phyloP scores from a whole-genome alignment of 148 eudicot genomes.

The Cornus controversa region DNA sequence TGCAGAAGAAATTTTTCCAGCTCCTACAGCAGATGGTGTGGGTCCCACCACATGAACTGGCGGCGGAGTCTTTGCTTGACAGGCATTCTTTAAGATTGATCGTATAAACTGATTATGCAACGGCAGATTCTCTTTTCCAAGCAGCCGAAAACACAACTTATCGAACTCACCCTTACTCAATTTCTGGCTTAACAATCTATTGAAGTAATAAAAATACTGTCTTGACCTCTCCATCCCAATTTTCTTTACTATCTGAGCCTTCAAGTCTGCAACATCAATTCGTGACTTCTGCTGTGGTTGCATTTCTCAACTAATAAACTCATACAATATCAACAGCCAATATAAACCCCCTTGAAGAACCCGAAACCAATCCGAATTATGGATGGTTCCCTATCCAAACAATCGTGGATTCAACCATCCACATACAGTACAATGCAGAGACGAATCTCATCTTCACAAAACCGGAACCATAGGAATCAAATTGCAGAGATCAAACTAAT shows the following conservation, averaged over 20 bases:
- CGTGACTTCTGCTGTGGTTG: constrained; percentile 46
- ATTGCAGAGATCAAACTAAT: constrained; percentile 29
- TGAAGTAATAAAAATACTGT: constrained; percentile 43
- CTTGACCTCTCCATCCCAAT: constrained; percentile 57
- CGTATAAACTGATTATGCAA: constrained; percentile 60
- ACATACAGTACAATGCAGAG: constrained; percentile 19
- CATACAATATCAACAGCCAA: constrained; percentile 26
- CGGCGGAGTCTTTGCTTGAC: constrained; percentile 41
- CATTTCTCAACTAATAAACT: constrained; percentile 33
- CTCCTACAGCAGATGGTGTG: constrained; percentile 17
- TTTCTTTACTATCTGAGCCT: constrained; percentile 49
- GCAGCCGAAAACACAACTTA: constrained; percentile 41
- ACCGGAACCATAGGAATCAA: constrained; percentile 42
- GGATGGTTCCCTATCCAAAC: constrained; percentile 16
- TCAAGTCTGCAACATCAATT: constrained; percentile 45
- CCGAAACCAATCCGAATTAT: constrained; percentile 17
- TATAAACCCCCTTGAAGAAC: constrained; percentile 17
- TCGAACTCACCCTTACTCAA: constrained; percentile 52
- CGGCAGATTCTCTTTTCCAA: constrained; percentile 56
- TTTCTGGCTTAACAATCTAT: constrained; percentile 49
- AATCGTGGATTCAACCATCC: constrained; percentile 13
- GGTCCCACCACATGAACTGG: constrained; percentile 39
- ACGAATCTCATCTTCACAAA: constrained; percentile 23
- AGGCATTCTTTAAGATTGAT: constrained; percentile 53
- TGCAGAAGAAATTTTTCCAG: constrained; percentile 24